phyloP scores from a whole-genome alignment of 305 asterid species.

The Fraxinus dipetala region DNA sequence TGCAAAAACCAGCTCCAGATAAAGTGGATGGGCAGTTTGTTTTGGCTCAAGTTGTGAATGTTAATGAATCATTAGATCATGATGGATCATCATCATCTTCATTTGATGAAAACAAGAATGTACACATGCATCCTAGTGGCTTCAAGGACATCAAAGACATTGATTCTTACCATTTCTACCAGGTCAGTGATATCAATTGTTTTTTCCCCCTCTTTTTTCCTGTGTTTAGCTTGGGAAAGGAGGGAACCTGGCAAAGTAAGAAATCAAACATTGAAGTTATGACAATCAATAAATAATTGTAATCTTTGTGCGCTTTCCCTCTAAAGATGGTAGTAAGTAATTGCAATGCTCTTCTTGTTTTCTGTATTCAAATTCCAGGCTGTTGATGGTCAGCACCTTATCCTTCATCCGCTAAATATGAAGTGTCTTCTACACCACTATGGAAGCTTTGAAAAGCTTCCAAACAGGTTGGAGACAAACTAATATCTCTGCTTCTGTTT shows the following conservation, averaged over 20 bases:
- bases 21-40: constrained; percentile 30
- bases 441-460: constrained; percentile 72
- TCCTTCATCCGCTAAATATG: constrained; percentile 89
- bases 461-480: constrained; percentile 53
- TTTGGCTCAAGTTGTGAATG: constrained; percentile 38
- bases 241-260: constrained; percentile 1
- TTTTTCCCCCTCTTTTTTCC: background rate
- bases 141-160: constrained; percentile 37
- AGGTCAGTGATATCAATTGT: constrained; percentile 46
- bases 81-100: constrained; percentile 42
- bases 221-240: background rate
- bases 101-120: constrained; percentile 28
- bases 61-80: constrained; percentile 31
- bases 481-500: background rate
- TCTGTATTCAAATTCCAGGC: constrained; percentile 50
- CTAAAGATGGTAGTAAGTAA: background rate
- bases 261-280: constrained; percentile 9
- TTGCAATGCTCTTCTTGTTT: constrained; percentile 18
- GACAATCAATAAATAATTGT: background rate
- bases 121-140: constrained; percentile 27
- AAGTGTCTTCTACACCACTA: constrained; percentile 88
- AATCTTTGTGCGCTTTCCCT: background rate
- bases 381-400: constrained; percentile 83
- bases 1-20: constrained; percentile 33
- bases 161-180: constrained; percentile 75